A percentile compares a stretch with the other conserved stretches of the same genome.
These are phyloP conservation scores for Leccinum fibrillosum DNA, from an alignment of 768 basidiomycete genomes.

Conservation along the genomic window DNA sequence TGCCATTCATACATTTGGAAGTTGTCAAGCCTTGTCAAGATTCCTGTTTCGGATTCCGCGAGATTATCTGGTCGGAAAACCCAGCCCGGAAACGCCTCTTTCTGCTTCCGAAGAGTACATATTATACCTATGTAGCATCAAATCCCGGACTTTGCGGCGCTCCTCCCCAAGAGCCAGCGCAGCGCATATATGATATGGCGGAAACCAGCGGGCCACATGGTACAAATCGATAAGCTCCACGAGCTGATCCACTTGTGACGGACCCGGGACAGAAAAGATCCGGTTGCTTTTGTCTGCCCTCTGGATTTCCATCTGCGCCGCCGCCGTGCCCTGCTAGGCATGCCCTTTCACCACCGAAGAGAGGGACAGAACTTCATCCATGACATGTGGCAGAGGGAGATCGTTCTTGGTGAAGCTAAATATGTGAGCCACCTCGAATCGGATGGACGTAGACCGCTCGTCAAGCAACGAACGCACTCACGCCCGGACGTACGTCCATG, in stretches of 20 bases:
- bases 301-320: neutral
- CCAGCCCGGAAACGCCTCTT: slow-evolving; percentile 7
- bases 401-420: slow-evolving; percentile 2
- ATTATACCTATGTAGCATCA: slow-evolving; percentile 2
- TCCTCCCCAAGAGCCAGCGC: neutral
- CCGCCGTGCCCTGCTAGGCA: neutral
- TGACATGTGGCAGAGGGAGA: slow-evolving; percentile 6
- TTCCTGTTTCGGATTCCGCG: slow-evolving; percentile 12
- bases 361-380: neutral
- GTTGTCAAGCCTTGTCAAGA: slow-evolving; percentile 1
- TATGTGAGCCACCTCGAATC: neutral
- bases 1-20: slow-evolving; percentile 11
- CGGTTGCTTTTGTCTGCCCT: neutral
- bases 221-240: slow-evolving; percentile 11
- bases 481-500: neutral
- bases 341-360: neutral
- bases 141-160: slow-evolving; percentile 30
- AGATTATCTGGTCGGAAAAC: slow-evolving; percentile 13
- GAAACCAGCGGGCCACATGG: slow-evolving; percentile 23
- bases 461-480: neutral
- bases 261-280: slow-evolving; percentile 16
- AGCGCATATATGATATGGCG: slow-evolving; percentile 10
- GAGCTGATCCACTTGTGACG: slow-evolving; percentile 8
- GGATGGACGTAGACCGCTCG: neutral
- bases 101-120: slow-evolving; percentile 3